Conservation (phyloP, 2,329 filamentous ascomycete species). For the Mycosphaerella sp. region DNA sequence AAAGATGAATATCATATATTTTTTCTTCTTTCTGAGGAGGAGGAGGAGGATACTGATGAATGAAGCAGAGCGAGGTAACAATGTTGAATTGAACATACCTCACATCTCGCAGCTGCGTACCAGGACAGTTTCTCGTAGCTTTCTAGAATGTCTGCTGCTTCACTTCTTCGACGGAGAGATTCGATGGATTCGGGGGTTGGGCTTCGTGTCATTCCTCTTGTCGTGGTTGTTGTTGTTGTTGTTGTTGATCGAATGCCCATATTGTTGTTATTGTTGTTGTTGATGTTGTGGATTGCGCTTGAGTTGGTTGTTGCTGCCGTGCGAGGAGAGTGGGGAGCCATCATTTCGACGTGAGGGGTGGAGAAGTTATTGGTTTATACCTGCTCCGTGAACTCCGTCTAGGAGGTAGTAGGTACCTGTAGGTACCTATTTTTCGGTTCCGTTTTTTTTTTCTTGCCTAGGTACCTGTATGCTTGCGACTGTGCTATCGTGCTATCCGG, state of each 20-base stretch:
- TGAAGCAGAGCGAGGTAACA: not conserved
- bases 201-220: not conserved
- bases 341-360: no score
- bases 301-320: no score
- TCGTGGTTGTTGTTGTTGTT: not conserved
- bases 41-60: not conserved
- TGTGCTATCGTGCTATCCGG: no score
- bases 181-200: slow-evolving; percentile 22
- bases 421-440: no score
- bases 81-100: slow-evolving; percentile 19
- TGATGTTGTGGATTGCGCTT: no score
- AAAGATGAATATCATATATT: not conserved
- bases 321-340: no score
- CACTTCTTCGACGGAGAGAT: slow-evolving; percentile 21
- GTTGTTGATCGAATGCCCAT: not conserved
- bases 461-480: not conserved
- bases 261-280: not conserved
- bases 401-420: no score
- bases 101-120: slow-evolving; percentile 25
- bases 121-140: slow-evolving; percentile 32
- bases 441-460: no score
- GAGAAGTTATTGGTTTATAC: no score
- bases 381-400: no score
- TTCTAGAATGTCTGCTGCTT: slow-evolving; percentile 27
- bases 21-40: not conserved